Evolutionary conservation across 2,329 filamentous ascomycete species (phyloP).

Genomic region (Amylocarpus encephaloides): DNA sequence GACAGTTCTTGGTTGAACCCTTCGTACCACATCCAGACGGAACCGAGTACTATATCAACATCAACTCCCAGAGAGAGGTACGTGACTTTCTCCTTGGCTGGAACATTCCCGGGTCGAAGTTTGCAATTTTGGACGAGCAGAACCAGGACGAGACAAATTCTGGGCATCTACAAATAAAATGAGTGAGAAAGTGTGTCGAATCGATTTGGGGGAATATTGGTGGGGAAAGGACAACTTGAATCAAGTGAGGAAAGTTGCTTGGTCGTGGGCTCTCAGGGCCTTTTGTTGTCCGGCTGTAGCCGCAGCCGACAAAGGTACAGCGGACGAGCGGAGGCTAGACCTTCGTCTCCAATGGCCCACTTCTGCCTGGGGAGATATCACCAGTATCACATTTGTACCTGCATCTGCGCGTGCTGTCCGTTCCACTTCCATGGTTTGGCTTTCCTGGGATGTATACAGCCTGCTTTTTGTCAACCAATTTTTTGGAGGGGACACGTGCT

Average conservation of each 20-base stretch:
- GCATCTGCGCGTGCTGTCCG: conserved; percentile 12
- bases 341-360: conserved; percentile 19
- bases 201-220: neutral
- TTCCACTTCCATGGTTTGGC: neutral
- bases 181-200: too few relatives aligned
- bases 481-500: conserved; percentile 17
- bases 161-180: neutral
- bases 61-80: conserved; percentile 99
- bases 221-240: neutral
- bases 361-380: conserved; percentile 15
- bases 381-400: conserved; percentile 18
- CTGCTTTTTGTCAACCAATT: neutral
- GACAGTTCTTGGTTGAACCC: conserved; percentile 96
- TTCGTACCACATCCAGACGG: conserved; percentile 93
- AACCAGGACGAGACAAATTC: neutral
- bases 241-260: conserved; percentile 5
- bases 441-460: neutral
- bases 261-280: conserved; percentile 19
- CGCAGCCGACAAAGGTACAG: conserved; percentile 14
- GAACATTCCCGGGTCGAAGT: neutral
- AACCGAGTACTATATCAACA: conserved; percentile 99
- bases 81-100: conserved; percentile 39
- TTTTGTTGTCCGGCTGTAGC: conserved; percentile 19
- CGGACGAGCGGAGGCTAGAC: conserved; percentile 30
- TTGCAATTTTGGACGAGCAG: too few relatives aligned